Base-by-base conservation (phyloP, 768 basidiomycete species). In the Suillus subaureus region DNA sequence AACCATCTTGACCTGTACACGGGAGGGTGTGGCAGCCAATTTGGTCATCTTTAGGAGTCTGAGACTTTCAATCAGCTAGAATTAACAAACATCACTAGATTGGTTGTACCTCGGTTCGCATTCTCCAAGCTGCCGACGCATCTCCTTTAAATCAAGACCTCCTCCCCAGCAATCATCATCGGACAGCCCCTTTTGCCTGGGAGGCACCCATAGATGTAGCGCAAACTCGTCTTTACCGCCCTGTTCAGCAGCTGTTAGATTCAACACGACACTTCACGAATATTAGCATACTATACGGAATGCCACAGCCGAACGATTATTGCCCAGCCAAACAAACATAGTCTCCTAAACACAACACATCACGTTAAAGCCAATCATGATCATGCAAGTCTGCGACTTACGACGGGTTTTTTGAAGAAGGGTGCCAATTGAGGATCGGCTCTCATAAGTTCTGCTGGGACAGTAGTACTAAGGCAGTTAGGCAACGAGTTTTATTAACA, bases 41-140 rank as follows among this genome's bases (percentile, higher is more conserved):
- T 79, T 66, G 33, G 77, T 75, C 26, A 86, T 66, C 67, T 79
- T 81, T 28, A 67, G 70, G 39, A 83, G 67, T 61, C 83, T 84
- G 12, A 37, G 18, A 61, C 1, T 47, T 55, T 26, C 43, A 45
- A 58, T 45, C n/a, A 45, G 5, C 23, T 11, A 37, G 21, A 13
- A 49, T 42, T 23, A 31, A 39, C 26, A 26, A 13, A 18, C 23
- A 26, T 23, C 13, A 13, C 1, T 61, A 4, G 60, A 6, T 37
- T 64, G 61, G 51, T 64, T 72, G 63, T 70, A 84, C 84, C 79
- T 77, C 28, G 79, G 75, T 67, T 81, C 81, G 35, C 79, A 78
- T 31, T 61, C 63, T 28, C 70, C 69, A 8, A 82, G 63, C 23
- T 76, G 64, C 23, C 40, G 61, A 23, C 28, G 73, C 67, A 84